These are phyloP conservation scores for Boletales sp. DNA, from an alignment of 768 basidiomycete species.

Conservation along the genomic window DNA sequence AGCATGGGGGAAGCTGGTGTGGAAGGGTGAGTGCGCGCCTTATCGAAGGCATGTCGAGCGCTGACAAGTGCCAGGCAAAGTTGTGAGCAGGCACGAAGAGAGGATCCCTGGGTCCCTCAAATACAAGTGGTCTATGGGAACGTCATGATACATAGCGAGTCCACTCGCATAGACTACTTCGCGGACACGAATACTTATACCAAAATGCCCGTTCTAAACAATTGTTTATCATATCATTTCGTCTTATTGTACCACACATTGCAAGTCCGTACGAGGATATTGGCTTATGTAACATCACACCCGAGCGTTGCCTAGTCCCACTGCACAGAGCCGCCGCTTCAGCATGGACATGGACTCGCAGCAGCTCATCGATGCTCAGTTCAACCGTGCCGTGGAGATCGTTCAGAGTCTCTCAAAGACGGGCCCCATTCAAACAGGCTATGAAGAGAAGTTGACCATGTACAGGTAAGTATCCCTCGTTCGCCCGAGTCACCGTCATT, in stretches of 20 bases:
- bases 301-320: background rate
- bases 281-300: conserved; percentile 9
- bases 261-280: too few relatives aligned
- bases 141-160: conserved; percentile 22
- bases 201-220: too few relatives aligned
- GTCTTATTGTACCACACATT: too few relatives aligned
- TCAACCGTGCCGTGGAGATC: conserved; percentile 92
- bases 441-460: conserved; percentile 92
- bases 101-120: conserved; percentile 70
- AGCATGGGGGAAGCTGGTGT: conserved; percentile 77
- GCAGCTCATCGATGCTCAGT: conserved; percentile 76
- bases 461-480: conserved; percentile 59
- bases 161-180: too few relatives aligned
- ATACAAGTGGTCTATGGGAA: conserved; percentile 66
- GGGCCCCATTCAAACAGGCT: conserved; percentile 92
- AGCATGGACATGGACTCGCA: conserved; percentile 50
- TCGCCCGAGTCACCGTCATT: background rate
- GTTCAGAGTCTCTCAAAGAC: conserved; percentile 90
- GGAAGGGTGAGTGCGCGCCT: conserved; percentile 58
- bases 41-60: background rate
- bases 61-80: conserved; percentile 45
- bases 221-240: too few relatives aligned
- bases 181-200: too few relatives aligned
- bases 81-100: conserved; percentile 57
- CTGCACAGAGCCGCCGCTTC: background rate